Evolutionary conservation across 176 grass and related monocot genomes (phyloP).

Genomic region (Bromus sterilis): DNA sequence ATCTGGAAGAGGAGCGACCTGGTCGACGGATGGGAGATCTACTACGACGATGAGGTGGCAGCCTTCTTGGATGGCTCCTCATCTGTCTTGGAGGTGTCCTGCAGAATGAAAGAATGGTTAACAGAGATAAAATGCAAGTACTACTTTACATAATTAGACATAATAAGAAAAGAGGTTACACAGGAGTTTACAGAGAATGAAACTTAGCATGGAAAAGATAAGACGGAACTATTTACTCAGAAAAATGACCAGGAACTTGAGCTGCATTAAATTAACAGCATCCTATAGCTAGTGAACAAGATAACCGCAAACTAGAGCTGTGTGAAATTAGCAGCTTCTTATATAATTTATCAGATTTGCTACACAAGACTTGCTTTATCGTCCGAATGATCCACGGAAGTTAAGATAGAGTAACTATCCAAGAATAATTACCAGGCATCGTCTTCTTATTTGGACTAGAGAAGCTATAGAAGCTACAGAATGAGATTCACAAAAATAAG

Average conservation of each 20-base stretch:
- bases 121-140: background rate
- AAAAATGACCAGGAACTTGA: too few relatives aligned
- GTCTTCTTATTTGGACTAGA: background rate
- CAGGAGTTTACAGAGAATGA: too few relatives aligned
- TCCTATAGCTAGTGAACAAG: background rate
- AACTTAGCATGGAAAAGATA: too few relatives aligned
- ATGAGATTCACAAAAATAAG: background rate
- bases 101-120: background rate
- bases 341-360: background rate
- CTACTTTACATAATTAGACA: background rate
- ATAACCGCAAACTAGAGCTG: background rate
- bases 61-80: slow-evolving; percentile 76
- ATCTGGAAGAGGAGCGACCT: slow-evolving; percentile 58
- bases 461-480: background rate
- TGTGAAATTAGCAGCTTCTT: background rate
- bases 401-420: background rate
- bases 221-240: too few relatives aligned
- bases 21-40: slow-evolving; percentile 48
- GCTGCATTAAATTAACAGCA: too few relatives aligned
- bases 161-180: too few relatives aligned
- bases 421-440: background rate
- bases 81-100: slow-evolving; percentile 66
- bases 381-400: background rate
- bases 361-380: background rate
- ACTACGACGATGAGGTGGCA: slow-evolving; percentile 45